phyloP scores from a whole-genome alignment of 176 grass and related monocot genomes.

The Oryza punctata region DNA sequence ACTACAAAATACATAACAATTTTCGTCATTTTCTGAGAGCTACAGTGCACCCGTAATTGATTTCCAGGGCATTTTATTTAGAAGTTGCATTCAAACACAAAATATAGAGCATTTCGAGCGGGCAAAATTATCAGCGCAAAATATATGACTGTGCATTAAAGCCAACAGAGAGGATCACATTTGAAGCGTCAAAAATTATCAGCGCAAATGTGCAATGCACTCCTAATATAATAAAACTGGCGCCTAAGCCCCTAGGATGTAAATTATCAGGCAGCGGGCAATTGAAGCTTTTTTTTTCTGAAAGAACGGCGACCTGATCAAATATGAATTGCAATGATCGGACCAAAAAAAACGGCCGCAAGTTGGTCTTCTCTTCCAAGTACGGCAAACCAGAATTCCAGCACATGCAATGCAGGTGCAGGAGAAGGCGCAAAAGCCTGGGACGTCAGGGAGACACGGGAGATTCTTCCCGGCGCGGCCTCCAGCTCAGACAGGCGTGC shows the following conservation, averaged over 20 bases:
- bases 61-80: background rate
- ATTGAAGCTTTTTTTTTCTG: background rate
- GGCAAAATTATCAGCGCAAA: no score
- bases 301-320: background rate
- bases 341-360: background rate
- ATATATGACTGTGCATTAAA: background rate
- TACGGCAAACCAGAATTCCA: slow-evolving; percentile 3
- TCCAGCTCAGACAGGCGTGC: background rate
- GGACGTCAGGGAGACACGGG: background rate
- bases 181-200: background rate
- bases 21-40: background rate
- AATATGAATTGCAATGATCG: background rate
- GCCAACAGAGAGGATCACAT: background rate
- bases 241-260: background rate
- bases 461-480: background rate
- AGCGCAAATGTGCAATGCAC: background rate
- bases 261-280: background rate
- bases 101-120: no score
- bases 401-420: background rate
- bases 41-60: background rate
- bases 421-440: background rate
- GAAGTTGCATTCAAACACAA: background rate
- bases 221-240: background rate
- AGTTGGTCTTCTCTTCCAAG: background rate
- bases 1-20: background rate